A percentile compares a stretch with the other conserved stretches of the same genome.
phyloP scores from a whole-genome alignment of 2,329 filamentous ascomycete genomes.

The Xylariaceae sp. region DNA sequence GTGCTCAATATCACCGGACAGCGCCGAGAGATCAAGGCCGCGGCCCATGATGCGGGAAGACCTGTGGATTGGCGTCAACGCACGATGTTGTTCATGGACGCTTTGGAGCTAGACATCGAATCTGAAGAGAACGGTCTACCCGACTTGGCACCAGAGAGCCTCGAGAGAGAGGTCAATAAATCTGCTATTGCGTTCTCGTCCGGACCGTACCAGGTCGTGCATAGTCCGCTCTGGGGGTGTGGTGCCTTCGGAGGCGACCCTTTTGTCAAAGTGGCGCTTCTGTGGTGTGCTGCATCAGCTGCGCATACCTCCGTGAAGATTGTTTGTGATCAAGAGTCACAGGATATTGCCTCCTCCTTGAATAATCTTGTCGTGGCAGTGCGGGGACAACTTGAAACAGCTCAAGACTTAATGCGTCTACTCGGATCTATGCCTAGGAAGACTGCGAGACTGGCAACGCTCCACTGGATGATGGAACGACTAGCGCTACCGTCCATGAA shows the following conservation, averaged over 20 bases:
- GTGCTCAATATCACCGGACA: slow-evolving; percentile 10
- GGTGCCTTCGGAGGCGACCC: slow-evolving; percentile 19
- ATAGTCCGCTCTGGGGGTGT: slow-evolving; percentile 20
- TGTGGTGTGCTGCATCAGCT: slow-evolving; percentile 15
- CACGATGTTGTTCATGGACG: slow-evolving; percentile 23
- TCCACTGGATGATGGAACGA: slow-evolving; percentile 5
- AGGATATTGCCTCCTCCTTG: neutral
- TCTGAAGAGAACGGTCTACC: neutral
- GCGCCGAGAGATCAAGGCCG: slow-evolving; percentile 7
- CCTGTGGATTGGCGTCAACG: slow-evolving; percentile 3
- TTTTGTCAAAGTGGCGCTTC: slow-evolving; percentile 14
- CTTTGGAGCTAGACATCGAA: slow-evolving; percentile 10
- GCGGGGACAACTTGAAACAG: neutral
- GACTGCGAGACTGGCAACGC: slow-evolving; percentile 1
- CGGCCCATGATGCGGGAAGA: neutral
- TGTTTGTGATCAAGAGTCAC: slow-evolving; percentile 4
- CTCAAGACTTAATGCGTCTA: neutral
- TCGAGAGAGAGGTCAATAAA: slow-evolving; percentile 5
- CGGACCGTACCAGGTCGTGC: neutral
- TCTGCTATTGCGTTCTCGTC: slow-evolving; percentile 16
- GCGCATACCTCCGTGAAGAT: slow-evolving; percentile 1
- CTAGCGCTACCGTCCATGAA: neutral
- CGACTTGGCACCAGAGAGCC: neutral
- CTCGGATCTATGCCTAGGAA: slow-evolving; percentile 8
- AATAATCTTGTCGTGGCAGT: neutral